These are phyloP conservation scores for Zizania palustris DNA, from an alignment of 202 grass and related monocot species.

Conservation along the genomic window DNA sequence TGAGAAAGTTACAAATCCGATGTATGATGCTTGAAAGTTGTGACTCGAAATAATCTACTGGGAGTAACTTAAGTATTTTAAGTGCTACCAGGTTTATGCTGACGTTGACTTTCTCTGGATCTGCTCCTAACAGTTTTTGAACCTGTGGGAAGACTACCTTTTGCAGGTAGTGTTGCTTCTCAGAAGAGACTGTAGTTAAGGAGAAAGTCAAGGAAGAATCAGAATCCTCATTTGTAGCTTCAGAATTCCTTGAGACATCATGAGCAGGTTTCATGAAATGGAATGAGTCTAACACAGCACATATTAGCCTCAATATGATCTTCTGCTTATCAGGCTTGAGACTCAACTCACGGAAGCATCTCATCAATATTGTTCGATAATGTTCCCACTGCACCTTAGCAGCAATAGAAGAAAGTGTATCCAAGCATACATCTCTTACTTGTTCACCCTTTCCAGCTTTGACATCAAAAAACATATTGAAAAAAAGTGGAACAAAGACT, in stretches of 20 bases:
- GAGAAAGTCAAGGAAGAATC: conserved; percentile 49
- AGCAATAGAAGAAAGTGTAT: conserved; percentile 76
- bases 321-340: conserved; percentile 84
- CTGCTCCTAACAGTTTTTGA: conserved; percentile 69
- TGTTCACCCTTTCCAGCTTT: conserved; percentile 93
- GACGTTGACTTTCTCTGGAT: conserved; percentile 83
- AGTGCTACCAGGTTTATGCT: conserved; percentile 82
- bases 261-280: conserved; percentile 63
- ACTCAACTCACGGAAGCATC: conserved; percentile 77
- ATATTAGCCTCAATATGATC: conserved; percentile 79
- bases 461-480: conserved; percentile 82
- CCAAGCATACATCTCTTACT: conserved; percentile 79
- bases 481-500: conserved; percentile 93
- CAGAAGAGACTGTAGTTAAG: conserved; percentile 47
- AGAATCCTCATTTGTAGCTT: conserved; percentile 34
- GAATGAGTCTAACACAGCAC: conserved; percentile 73
- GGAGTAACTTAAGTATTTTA: conserved; percentile 94
- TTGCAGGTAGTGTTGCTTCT: conserved; percentile 72
- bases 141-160: conserved; percentile 70
- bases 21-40: conserved; percentile 92
- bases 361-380: conserved; percentile 72
- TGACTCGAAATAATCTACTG: conserved; percentile 68
- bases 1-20: conserved; percentile 85
- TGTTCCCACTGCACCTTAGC: conserved; percentile 83
- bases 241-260: conserved; percentile 35